phyloP scores from a whole-genome alignment of 2,329 filamentous ascomycete genomes.

The Zymoseptoria tritici region DNA sequence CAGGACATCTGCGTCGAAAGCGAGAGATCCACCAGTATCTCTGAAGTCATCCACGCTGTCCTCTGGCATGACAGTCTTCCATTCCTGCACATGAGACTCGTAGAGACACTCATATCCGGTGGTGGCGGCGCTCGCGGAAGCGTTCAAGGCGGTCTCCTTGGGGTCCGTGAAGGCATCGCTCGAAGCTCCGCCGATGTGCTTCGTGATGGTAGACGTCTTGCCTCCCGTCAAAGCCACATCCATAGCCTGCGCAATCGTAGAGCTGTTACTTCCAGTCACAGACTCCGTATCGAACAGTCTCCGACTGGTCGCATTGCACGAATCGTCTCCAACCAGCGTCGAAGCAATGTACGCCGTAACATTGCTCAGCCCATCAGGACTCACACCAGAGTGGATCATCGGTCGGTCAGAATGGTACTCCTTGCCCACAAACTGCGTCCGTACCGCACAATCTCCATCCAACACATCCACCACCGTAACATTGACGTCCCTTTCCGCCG shows the following conservation, averaged over 20 bases:
- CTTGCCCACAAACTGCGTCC: conserved; percentile 53
- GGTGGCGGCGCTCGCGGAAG: conserved; percentile 43
- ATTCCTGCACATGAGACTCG: conserved; percentile 52
- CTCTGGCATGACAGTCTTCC: conserved; percentile 53
- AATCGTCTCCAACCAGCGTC: conserved; percentile 37
- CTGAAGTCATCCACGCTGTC: conserved; percentile 58
- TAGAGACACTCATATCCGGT: conserved; percentile 51
- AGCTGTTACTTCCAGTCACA: conserved; percentile 50
- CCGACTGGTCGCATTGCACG: conserved; percentile 35
- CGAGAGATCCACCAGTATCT: conserved; percentile 49
- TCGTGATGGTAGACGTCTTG: conserved; percentile 50
- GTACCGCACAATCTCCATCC: conserved; percentile 60
- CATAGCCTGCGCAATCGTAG: conserved; percentile 58
- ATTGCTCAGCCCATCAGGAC: conserved; percentile 53
- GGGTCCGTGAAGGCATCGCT: conserved; percentile 59
- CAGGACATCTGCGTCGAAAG: conserved; percentile 48
- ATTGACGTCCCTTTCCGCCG: conserved; percentile 45
- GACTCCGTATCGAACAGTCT: conserved; percentile 38
- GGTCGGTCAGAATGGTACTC: conserved; percentile 44
- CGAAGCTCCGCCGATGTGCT: conserved; percentile 62
- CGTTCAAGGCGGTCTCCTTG: conserved; percentile 47
- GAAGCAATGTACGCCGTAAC: conserved; percentile 56
- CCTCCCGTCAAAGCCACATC: conserved; percentile 47
- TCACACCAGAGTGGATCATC: conserved; percentile 58
- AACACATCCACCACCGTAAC: conserved; percentile 59